These are phyloP conservation scores for Physcomitrellopsis africana DNA, from an alignment of 225 moss, liverwort and hornwort genomes.

Conservation along the genomic window DNA sequence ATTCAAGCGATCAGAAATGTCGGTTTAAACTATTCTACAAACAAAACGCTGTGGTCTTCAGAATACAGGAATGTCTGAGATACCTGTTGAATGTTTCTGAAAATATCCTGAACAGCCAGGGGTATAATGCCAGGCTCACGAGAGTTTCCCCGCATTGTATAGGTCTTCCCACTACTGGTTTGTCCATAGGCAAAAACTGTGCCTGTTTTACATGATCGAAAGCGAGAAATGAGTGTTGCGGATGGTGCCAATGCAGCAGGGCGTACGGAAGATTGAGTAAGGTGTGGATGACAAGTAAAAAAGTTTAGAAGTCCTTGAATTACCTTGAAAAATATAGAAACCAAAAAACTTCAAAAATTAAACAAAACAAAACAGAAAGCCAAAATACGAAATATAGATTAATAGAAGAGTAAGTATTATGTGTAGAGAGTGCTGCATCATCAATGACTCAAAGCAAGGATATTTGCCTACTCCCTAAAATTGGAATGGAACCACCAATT, in stretches of 20 bases:
- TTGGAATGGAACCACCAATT: not conserved
- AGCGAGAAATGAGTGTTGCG: constrained; percentile 8
- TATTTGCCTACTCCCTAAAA: not conserved
- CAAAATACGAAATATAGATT: not conserved
- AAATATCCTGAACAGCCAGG: constrained; percentile 85
- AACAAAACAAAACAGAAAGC: constrained; percentile 11
- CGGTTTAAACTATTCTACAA: not conserved
- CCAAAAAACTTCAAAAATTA: constrained; percentile 14
- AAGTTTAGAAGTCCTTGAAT: not conserved
- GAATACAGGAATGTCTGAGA: constrained; percentile 3
- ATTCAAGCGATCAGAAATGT: constrained; percentile 26
- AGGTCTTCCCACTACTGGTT: constrained; percentile 98
- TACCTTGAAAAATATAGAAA: constrained; percentile 11
- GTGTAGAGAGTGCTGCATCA: not conserved
- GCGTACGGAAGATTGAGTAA: constrained; percentile 7
- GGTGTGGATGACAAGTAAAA: not conserved
- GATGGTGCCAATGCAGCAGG: constrained; percentile 3
- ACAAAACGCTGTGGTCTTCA: constrained; percentile 16
- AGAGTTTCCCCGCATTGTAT: constrained; percentile 84
- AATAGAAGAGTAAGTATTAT: too few relatives aligned
- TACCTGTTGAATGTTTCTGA: constrained; percentile 76
- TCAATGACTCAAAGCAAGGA: not conserved
- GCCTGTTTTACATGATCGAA: constrained; percentile 52
- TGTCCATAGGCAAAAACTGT: constrained; percentile 98
- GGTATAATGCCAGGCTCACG: constrained; percentile 92